These are phyloP conservation scores for sweet orange (Citrus sinensis) DNA, from an alignment of 345 rosid species.

Conservation along the genomic window DVS_A1.0 CM039161.1:5117001-5117500, in stretches of 20 bases:
- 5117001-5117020: too few species aligned
- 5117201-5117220: slow-evolving; percentile 50
- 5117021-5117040: too few species aligned
- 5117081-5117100: too few species aligned
- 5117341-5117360: slow-evolving; percentile 70
- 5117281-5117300: slow-evolving; percentile 35
- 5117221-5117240: slow-evolving; percentile 32
- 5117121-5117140: neutral
- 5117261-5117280: slow-evolving; percentile 51
- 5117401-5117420: slow-evolving; percentile 51
- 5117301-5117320: slow-evolving; percentile 25
- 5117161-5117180: slow-evolving; percentile 26
- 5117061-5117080: too few species aligned
- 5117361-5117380: slow-evolving; percentile 69
- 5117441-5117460: slow-evolving; percentile 29
- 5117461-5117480: too few species aligned
- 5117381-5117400: slow-evolving; percentile 65
- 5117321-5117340: slow-evolving; percentile 62
- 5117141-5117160: slow-evolving; percentile 55
- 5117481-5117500: too few species aligned
- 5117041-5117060: too few species aligned
- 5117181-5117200: slow-evolving; percentile 36
- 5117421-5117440: slow-evolving; percentile 36
- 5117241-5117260: neutral
- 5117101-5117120: neutral